Evolutionary conservation across 2,329 filamentous ascomycete species (phyloP).

Genomic region (Neoarthrinium moseri): DNA sequence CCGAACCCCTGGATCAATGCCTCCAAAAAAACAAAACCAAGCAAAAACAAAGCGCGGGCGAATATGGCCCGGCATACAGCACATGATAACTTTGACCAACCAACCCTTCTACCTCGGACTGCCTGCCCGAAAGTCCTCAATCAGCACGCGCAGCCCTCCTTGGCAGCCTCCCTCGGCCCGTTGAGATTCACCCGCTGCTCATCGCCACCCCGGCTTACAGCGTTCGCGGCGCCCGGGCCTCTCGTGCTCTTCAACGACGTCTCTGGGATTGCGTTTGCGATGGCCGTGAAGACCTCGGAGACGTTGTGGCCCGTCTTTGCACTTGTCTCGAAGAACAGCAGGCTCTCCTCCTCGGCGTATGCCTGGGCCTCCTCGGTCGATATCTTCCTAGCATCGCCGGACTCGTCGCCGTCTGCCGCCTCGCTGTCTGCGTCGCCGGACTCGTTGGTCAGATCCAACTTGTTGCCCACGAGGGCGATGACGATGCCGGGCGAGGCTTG

Average conservation of each 20-base stretch:
- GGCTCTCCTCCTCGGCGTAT: conserved; percentile 91
- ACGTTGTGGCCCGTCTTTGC: conserved; percentile 96
- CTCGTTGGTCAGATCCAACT: conserved; percentile 81
- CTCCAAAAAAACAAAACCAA: too few species aligned
- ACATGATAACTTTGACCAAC: too few species aligned
- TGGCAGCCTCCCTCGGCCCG: conserved; percentile 71
- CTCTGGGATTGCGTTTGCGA: conserved; percentile 97
- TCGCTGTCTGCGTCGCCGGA: conserved; percentile 49
- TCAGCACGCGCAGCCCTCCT: conserved; percentile 90
- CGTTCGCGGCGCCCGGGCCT: conserved; percentile 62
- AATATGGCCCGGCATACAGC: too few species aligned
- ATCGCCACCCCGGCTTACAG: conserved; percentile 59
- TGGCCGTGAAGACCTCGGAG: conserved; percentile 93
- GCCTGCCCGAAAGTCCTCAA: too few species aligned
- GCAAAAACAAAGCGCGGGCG: too few species aligned
- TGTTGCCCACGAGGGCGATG: conserved; percentile 96
- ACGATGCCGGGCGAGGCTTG: conserved; percentile 96
- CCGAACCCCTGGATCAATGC: too few species aligned
- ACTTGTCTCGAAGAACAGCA: conserved; percentile 97
- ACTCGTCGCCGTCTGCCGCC: conserved; percentile 52
- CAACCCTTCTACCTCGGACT: too few species aligned
- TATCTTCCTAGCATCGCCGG: conserved; percentile 80
- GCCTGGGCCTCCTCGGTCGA: conserved; percentile 86
- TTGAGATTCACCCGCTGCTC: conserved; percentile 82
- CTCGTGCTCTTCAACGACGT: conserved; percentile 88